Conservation (phyloP, 768 basidiomycete genomes). For the Gautieria morchelliformis region DNA sequence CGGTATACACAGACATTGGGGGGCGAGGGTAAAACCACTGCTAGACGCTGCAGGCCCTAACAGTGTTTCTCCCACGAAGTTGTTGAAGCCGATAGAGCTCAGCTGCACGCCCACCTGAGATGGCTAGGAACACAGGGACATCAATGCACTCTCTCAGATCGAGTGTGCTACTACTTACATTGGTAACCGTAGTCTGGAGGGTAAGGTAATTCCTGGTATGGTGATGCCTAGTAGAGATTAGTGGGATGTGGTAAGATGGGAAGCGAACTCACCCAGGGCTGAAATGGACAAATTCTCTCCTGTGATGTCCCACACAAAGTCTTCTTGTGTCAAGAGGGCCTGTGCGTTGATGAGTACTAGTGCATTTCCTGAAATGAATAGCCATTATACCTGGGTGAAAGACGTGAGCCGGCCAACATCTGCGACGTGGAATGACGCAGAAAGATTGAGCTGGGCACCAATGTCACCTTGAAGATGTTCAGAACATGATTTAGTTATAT, state of each 20-base stretch:
- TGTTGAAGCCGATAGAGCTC: conserved; percentile 51
- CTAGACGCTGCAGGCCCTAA: conserved; percentile 50
- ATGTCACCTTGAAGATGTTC: conserved; percentile 30
- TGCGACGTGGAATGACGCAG: conserved; percentile 48
- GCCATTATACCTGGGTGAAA: conserved; percentile 46
- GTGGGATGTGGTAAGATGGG: not conserved
- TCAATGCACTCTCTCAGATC: conserved; percentile 7
- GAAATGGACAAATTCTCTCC: conserved; percentile 54
- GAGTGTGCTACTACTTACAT: conserved; percentile 31
- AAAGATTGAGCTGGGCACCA: conserved; percentile 47
- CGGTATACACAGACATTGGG: conserved; percentile 21
- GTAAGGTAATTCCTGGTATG: conserved; percentile 51
- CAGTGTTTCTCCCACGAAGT: conserved; percentile 39
- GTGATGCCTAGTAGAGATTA: conserved; percentile 35
- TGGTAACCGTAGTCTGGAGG: conserved; percentile 46
- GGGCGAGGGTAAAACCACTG: conserved; percentile 42
- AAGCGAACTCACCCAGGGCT: conserved; percentile 38
- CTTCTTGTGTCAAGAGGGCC: conserved; percentile 51
- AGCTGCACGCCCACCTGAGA: conserved; percentile 68
- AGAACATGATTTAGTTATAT: not conserved
- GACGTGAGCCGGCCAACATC: conserved; percentile 47
- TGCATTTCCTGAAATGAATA: not conserved
- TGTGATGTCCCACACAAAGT: conserved; percentile 62
- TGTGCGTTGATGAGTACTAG: conserved; percentile 11
- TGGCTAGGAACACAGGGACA: conserved; percentile 31